Conservation (phyloP, 2,329 filamentous ascomycete species). For the Fusarium mundagurra region DNA sequence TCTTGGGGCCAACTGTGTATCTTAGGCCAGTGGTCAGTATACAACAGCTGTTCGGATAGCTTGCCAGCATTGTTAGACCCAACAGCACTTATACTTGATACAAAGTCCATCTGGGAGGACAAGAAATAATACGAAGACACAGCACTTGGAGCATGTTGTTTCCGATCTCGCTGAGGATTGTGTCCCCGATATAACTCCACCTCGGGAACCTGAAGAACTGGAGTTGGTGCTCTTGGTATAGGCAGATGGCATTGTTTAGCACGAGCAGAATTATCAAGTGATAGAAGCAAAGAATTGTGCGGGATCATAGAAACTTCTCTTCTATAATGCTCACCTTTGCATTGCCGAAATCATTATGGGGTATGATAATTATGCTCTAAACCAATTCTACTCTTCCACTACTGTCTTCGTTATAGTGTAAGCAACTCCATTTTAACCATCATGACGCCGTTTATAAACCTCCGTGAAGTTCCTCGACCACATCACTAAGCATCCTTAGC, state of each 20-base stretch:
- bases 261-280: neutral
- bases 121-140: neutral
- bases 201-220: neutral
- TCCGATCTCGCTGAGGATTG: constrained; percentile 29
- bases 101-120: neutral
- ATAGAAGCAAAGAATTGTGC: neutral
- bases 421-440: constrained; percentile 1
- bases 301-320: neutral
- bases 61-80: neutral
- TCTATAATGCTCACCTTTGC: neutral
- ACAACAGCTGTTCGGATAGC: neutral
- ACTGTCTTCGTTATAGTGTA: neutral
- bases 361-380: neutral
- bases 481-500: constrained; percentile 80
- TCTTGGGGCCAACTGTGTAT: neutral
- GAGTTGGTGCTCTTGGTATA: neutral
- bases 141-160: neutral
- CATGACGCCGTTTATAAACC: constrained; percentile 51
- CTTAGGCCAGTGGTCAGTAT: neutral
- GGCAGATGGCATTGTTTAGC: neutral
- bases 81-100: neutral
- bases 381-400: neutral
- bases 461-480: constrained; percentile 71
- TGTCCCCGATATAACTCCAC: too few relatives aligned
- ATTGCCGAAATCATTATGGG: neutral